phyloP scores from a whole-genome alignment of 805 yeast genomes.

The Saturnispora besseyi region DNA sequence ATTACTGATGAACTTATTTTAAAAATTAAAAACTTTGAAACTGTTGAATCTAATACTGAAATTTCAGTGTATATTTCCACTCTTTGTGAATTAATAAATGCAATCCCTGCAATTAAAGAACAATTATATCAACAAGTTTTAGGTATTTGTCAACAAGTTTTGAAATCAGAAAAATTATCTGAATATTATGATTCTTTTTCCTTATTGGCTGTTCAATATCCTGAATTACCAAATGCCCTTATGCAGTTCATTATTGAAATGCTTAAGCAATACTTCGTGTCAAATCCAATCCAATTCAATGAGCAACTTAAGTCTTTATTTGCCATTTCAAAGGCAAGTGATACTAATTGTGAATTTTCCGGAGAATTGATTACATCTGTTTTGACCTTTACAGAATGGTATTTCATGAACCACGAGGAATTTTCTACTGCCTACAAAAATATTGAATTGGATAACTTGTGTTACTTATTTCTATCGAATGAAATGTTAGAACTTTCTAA shows the following conservation, averaged over 20 bases:
- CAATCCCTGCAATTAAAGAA: constrained; percentile 8
- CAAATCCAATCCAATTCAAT: constrained; percentile 15
- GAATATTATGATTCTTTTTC: constrained; percentile 10
- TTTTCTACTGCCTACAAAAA: constrained; percentile 2
- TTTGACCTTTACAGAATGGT: constrained; percentile 31
- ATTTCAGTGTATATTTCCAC: constrained; percentile 11
- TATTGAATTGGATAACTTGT: constrained; percentile 20
- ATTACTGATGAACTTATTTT: constrained; percentile 8
- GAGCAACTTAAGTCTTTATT: constrained; percentile 1
- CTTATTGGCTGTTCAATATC: constrained; percentile 24
- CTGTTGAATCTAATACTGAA: neutral
- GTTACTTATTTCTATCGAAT: constrained; percentile 29
- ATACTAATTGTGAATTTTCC: constrained; percentile 4
- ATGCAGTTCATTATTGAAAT: constrained; percentile 8
- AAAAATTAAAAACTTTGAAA: constrained; percentile 1
- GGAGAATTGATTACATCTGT: constrained; percentile 12
- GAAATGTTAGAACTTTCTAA: constrained; percentile 32
- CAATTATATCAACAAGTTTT: constrained; percentile 7
- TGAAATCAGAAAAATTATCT: constrained; percentile 1
- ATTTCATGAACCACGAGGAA: constrained; percentile 24
- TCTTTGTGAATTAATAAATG: constrained; percentile 16
- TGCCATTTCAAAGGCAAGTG: neutral
- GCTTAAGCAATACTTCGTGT: constrained; percentile 4
- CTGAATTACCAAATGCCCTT: constrained; percentile 19
- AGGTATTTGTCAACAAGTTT: constrained; percentile 4